Base-by-base conservation (phyloP, 257 asterid genomes). In the Voacanga thouarsii region DNA sequence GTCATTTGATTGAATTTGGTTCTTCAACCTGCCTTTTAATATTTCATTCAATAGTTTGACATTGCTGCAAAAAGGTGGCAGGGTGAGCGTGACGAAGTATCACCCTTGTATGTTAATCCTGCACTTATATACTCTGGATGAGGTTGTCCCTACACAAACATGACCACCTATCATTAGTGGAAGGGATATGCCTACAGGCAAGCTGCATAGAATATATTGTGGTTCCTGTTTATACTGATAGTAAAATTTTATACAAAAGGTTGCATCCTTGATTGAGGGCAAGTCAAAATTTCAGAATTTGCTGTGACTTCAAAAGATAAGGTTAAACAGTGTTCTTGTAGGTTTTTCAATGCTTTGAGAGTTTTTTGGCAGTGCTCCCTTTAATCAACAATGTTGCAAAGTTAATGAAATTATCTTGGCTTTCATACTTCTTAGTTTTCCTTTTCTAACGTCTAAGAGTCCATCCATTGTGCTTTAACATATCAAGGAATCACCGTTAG, bases 401-500 rank as follows among this genome's bases (percentile, higher is more conserved):
- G 68, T 44, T 19, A 14, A 51, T 59, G 8, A 30, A 45, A 15
- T 39, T 44, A 71, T 71, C 69, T 26, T 14, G 26, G 49, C 12
- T 21, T 19, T 65, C 47, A 0, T 39, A 43, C 18, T 24, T 39
- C 56, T 53, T 43, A 65, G 19, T 30, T 69, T 71, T 1, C 28
- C 5, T 21, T 45, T 18, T 57, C 64, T 39, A 39, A 60, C 55
- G 66, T 60, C 78, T 57, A 16, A 19, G 70, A 28, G 5, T 65
- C 71, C n/a, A 65, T 65, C 71, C n/a, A 65, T 65, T 65, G n/a
- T 30, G 45, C 47, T 65, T 65, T 65, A 30, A 1, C 71, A 41
- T 12, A 33, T 16, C 8, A 33, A 30, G 71, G 71, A 44, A 71
- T 47, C 63, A 45, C 49, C 43, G 33, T 16, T 69, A 66, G 41